Percentiles rank a stretch among this genome's conserved stretches.
phyloP scores from a whole-genome alignment of 164 flowering plant species.

The Saururus chinensis region DNA sequence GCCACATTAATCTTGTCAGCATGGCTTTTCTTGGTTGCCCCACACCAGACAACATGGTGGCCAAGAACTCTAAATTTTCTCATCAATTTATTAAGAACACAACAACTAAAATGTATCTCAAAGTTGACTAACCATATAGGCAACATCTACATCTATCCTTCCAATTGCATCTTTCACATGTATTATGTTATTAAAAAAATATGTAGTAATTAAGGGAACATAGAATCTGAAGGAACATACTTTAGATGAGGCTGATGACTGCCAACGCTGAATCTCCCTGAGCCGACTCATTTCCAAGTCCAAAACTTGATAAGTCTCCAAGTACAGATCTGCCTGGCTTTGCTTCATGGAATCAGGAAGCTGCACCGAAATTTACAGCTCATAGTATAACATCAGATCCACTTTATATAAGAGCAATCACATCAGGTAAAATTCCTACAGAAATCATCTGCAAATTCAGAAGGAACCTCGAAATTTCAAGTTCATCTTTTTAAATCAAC shows the following conservation, averaged over 20 bases:
- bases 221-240: slow-evolving; percentile 23
- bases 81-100: no score
- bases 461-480: background rate
- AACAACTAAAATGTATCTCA: no score
- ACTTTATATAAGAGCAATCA: background rate
- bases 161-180: no score
- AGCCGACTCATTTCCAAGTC: slow-evolving; percentile 99
- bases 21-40: no score
- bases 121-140: no score
- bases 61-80: no score
- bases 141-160: no score
- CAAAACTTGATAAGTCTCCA: slow-evolving; percentile 95
- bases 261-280: slow-evolving; percentile 98
- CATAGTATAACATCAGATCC: background rate
- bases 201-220: no score
- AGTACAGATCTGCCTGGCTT: slow-evolving; percentile 87
- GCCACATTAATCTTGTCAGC: no score
- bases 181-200: no score
- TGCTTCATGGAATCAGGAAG: slow-evolving; percentile 99
- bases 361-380: slow-evolving; percentile 30
- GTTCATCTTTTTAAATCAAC: background rate
- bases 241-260: slow-evolving; percentile 86
- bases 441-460: background rate
- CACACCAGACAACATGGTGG: no score
- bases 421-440: background rate